Evolutionary conservation across 2,329 filamentous ascomycete species (phyloP).

Genomic region (Rutstroemia sp.): DNA sequence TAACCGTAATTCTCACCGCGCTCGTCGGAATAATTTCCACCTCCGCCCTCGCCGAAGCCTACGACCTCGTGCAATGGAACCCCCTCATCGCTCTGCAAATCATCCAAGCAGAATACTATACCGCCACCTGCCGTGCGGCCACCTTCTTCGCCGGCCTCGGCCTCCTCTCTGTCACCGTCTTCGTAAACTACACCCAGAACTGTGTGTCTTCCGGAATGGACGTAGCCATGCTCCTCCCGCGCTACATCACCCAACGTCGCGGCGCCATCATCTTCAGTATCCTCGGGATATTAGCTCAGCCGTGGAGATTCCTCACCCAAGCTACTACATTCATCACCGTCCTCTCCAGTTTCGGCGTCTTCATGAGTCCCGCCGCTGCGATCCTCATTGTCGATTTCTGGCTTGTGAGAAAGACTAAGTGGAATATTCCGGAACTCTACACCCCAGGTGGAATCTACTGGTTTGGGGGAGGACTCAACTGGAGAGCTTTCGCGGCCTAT

Average conservation of each 20-base stretch:
- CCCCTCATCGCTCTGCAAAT: conserved; percentile 37
- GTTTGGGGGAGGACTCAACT: conserved; percentile 37
- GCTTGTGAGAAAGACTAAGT: conserved; percentile 36
- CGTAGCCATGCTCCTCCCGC: conserved; percentile 42
- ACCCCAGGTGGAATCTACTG: conserved; percentile 34
- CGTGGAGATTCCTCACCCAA: conserved; percentile 42
- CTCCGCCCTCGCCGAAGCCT: conserved; percentile 43
- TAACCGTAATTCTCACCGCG: conserved; percentile 29
- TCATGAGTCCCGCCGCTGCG: conserved; percentile 41
- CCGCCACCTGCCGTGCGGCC: conserved; percentile 34
- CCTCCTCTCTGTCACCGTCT: conserved; percentile 38
- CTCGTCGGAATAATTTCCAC: conserved; percentile 40
- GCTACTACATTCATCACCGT: conserved; percentile 41
- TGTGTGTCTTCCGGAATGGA: conserved; percentile 47
- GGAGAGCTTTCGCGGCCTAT: conserved; percentile 35
- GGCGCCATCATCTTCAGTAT: conserved; percentile 42
- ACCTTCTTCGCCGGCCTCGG: conserved; percentile 40
- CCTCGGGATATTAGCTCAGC: conserved; percentile 38
- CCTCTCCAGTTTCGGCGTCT: conserved; percentile 38
- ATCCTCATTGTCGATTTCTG: conserved; percentile 52
- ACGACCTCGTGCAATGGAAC: conserved; percentile 41
- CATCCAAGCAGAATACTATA: conserved; percentile 32
- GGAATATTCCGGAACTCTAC: conserved; percentile 39
- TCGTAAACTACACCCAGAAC: conserved; percentile 40
- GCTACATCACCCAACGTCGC: conserved; percentile 48